A percentile compares a stretch with the other conserved stretches of the same genome.
phyloP scores from a whole-genome alignment of 495 filamentous ascomycete genomes.

The Echria macrotheca region DNA sequence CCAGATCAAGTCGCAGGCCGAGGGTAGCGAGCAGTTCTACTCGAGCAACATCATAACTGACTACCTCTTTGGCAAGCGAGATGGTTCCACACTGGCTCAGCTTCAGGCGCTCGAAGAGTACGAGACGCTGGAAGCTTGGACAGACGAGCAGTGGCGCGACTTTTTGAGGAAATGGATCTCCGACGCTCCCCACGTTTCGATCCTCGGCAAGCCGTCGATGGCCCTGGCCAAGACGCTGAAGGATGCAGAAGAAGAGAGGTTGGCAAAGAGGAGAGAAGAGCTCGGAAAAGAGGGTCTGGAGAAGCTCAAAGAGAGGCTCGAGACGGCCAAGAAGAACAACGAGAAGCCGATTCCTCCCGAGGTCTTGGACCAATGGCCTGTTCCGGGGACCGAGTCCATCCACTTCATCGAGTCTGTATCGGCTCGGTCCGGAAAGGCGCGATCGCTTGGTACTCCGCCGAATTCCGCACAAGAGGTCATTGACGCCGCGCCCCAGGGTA shows the following conservation, averaged over 20 bases:
- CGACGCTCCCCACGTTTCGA: conserved; percentile 78
- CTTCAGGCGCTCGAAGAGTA: conserved; percentile 66
- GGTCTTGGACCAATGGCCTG: conserved; percentile 69
- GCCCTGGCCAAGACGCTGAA: conserved; percentile 67
- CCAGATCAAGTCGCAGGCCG: conserved; percentile 71
- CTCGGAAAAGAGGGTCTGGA: conserved; percentile 54
- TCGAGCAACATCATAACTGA: conserved; percentile 79
- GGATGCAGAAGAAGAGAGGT: conserved; percentile 57
- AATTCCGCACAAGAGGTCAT: conserved; percentile 73
- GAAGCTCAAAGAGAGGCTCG: conserved; percentile 66
- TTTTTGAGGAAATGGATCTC: conserved; percentile 81
- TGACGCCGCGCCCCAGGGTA: conserved; percentile 55
- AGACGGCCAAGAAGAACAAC: conserved; percentile 73
- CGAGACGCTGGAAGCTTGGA: conserved; percentile 73
- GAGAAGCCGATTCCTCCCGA: conserved; percentile 73
- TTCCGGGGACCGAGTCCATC: conserved; percentile 80
- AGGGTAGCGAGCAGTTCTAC: conserved; percentile 69
- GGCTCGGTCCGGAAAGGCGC: conserved; percentile 76
- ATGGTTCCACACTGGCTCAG: conserved; percentile 72
- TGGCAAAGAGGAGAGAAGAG: conserved; percentile 49
- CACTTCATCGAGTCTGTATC: conserved; percentile 89
- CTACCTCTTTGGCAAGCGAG: conserved; percentile 81
- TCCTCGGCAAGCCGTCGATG: conserved; percentile 78
- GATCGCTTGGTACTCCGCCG: conserved; percentile 56
- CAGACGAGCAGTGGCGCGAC: conserved; percentile 70